These are phyloP conservation scores for Ceratobasidium sp. DNA, from an alignment of 1,284 basidiomycete genomes.

Conservation along the genomic window DNA sequence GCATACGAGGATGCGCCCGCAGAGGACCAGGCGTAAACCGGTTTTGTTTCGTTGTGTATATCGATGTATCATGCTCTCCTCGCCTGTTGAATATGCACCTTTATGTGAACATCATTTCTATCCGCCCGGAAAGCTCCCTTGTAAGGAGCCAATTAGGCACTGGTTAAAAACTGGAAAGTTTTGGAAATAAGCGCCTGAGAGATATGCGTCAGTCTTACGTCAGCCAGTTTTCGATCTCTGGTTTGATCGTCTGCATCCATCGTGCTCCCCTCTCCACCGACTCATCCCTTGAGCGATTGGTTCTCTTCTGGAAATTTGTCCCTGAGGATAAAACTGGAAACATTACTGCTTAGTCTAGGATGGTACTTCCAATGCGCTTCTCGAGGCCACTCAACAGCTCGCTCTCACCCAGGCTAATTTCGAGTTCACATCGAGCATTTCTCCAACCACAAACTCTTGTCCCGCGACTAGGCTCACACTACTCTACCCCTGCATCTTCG, in stretches of 20 bases:
- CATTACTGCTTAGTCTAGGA: no score
- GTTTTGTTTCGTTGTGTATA: slow-evolving; percentile 13
- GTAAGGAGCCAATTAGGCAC: not conserved
- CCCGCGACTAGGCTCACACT: slow-evolving; percentile 5
- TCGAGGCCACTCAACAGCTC: not conserved
- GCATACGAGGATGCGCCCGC: slow-evolving; percentile 29
- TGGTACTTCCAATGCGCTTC: not conserved
- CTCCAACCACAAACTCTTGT: not conserved
- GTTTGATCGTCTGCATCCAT: not conserved
- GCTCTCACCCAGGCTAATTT: not conserved
- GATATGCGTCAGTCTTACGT: not conserved
- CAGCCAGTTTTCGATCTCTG: slow-evolving; percentile 22
- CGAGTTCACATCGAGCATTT: not conserved
- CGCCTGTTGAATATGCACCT: slow-evolving; percentile 13
- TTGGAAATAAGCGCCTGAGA: not conserved
- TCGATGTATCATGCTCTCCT: slow-evolving; percentile 21
- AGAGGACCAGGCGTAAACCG: not conserved
- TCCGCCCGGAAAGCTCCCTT: not conserved
- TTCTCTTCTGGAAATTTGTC: not conserved
- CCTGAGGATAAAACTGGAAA: not conserved
- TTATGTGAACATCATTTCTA: slow-evolving; percentile 1
- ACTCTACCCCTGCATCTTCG: not conserved
- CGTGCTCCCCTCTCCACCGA: no score
- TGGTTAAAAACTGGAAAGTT: not conserved
- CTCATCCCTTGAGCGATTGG: no score